These are phyloP conservation scores for Sclerotinia glacialis DNA, from an alignment of 2,329 filamentous ascomycete genomes.

Conservation along the genomic window DNA sequence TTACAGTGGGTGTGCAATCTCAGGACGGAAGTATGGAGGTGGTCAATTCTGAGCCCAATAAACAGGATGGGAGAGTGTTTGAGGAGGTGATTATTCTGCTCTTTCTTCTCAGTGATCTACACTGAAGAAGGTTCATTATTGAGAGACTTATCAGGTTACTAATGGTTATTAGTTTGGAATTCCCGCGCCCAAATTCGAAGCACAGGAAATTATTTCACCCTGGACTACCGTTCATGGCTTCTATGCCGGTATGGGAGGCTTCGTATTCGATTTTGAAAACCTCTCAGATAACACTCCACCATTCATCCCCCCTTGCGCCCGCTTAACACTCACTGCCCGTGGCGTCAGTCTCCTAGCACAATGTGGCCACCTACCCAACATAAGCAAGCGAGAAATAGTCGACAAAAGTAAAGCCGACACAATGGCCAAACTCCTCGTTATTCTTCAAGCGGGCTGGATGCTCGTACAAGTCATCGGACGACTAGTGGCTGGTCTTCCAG, in stretches of 20 bases:
- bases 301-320: background rate
- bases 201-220: background rate
- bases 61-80: background rate
- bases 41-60: background rate
- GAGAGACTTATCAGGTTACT: background rate
- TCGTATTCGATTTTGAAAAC: slow-evolving; percentile 1
- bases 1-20: background rate
- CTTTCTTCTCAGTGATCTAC: background rate
- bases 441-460: slow-evolving; percentile 33
- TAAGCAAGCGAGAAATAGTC: slow-evolving; percentile 24
- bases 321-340: slow-evolving; percentile 1
- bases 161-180: background rate
- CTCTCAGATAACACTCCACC: background rate
- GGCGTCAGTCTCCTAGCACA: slow-evolving; percentile 8
- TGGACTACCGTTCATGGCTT: slow-evolving; percentile 25
- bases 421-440: slow-evolving; percentile 34
- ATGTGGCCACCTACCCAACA: background rate
- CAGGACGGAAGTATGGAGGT: background rate
- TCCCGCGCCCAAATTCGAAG: background rate
- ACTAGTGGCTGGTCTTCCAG: slow-evolving; percentile 28
- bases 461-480: slow-evolving; percentile 31
- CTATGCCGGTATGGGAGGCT: slow-evolving; percentile 28
- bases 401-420: slow-evolving; percentile 36
- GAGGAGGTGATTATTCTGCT: background rate
- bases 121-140: no score